Evolutionary conservation across 257 asterid genomes (phyloP).

Genomic region (Thymus mandschuricus): DNA sequence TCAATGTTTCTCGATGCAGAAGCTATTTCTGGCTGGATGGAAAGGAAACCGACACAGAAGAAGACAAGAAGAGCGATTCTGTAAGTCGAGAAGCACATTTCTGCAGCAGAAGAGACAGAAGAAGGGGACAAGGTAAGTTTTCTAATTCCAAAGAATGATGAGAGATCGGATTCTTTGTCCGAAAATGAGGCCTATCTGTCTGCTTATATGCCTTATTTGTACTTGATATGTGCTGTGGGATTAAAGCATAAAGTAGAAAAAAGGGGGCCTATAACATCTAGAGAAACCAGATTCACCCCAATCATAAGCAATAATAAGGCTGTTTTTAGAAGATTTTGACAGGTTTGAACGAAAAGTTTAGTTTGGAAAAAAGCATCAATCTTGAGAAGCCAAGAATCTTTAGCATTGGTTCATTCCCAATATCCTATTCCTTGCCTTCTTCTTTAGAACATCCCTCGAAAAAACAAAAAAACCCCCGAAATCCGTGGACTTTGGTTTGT

Average conservation of each 20-base stretch:
- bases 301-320: constrained; percentile 78
- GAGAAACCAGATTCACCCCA: constrained; percentile 72
- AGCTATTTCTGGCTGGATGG: constrained; percentile 48
- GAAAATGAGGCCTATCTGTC: constrained; percentile 34
- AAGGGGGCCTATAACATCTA: constrained; percentile 44
- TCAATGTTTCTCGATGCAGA: constrained; percentile 52
- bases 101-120: constrained; percentile 28
- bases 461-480: constrained; percentile 4
- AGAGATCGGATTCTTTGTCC: constrained; percentile 36
- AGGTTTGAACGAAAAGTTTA: constrained; percentile 77
- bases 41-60: constrained; percentile 50
- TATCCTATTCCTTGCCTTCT: constrained; percentile 52
- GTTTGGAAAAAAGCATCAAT: constrained; percentile 46
- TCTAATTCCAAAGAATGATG: constrained; percentile 25
- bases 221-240: constrained; percentile 43
- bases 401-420: constrained; percentile 47
- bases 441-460: constrained; percentile 59
- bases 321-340: constrained; percentile 67
- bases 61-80: constrained; percentile 44
- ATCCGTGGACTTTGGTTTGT: neutral
- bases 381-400: constrained; percentile 92
- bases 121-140: constrained; percentile 31
- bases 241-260: constrained; percentile 63
- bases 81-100: constrained; percentile 51
- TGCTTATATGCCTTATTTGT: constrained; percentile 33